Conservation (phyloP, 805 yeast genomes). For the Groenewaldozyma salmanticensis region DNA sequence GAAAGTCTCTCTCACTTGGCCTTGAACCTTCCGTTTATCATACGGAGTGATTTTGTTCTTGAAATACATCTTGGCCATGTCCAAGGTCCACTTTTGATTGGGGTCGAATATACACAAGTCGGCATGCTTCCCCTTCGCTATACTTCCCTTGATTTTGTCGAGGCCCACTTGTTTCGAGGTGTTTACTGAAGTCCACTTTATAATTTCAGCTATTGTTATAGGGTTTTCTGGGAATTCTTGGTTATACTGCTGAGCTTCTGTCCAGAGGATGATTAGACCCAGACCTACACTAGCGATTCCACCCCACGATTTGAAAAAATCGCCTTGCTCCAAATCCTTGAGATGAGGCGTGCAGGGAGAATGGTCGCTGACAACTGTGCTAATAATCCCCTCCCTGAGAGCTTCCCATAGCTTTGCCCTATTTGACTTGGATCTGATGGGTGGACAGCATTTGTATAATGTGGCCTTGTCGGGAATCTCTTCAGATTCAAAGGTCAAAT, state of each 20-base stretch:
- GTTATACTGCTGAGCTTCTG: conserved; percentile 39
- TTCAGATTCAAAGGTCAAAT: conserved; percentile 70
- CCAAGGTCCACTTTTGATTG: conserved; percentile 35
- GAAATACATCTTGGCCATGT: conserved; percentile 38
- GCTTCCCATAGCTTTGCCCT: conserved; percentile 72
- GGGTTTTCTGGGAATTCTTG: conserved; percentile 24
- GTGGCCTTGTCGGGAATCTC: conserved; percentile 68
- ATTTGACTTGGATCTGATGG: conserved; percentile 70
- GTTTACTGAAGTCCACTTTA: conserved; percentile 69
- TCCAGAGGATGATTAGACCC: conserved; percentile 73
- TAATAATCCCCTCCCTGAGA: conserved; percentile 50
- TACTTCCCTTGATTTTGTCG: conserved; percentile 57
- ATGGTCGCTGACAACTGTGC: conserved; percentile 89
- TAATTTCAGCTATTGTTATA: conserved; percentile 50
- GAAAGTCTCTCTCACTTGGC: conserved; percentile 71
- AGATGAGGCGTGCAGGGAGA: conserved; percentile 93
- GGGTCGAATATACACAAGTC: conserved; percentile 81
- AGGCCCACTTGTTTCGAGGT: conserved; percentile 85
- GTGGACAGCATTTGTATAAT: conserved; percentile 91
- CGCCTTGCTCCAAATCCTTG: conserved; percentile 73
- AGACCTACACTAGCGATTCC: conserved; percentile 91
- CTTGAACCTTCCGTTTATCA: conserved; percentile 56
- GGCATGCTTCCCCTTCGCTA: conserved; percentile 74
- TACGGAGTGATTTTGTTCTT: conserved; percentile 88
- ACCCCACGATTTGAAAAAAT: conserved; percentile 92